Evolutionary conservation across 257 asterid species (phyloP).

Genomic region (Solanum clarkiae): DNA sequence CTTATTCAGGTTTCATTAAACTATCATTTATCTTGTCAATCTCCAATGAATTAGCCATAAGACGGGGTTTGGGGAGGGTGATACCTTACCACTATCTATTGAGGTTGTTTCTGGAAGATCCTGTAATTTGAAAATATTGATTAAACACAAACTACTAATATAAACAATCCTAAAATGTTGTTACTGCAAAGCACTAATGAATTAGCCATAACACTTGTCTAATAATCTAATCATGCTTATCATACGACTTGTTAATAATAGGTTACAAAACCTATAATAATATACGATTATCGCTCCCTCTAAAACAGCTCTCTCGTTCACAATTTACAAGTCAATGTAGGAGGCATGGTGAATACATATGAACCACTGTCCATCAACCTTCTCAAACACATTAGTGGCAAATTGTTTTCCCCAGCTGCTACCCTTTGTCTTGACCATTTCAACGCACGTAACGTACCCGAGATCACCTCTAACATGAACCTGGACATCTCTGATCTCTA

Average conservation of each 20-base stretch:
- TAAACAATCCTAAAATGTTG: neutral
- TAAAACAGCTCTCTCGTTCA: neutral
- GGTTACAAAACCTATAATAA: neutral
- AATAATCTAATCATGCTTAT: neutral
- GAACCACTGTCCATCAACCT: constrained; percentile 69
- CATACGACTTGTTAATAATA: neutral
- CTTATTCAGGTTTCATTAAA: neutral
- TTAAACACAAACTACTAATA: neutral
- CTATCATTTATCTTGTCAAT: neutral
- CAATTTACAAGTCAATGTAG: constrained; percentile 48
- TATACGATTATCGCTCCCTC: neutral
- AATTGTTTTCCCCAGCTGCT: constrained; percentile 95
- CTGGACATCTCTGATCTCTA: constrained; percentile 76
- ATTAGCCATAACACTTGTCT: neutral
- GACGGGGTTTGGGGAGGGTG: no score
- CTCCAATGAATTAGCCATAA: neutral
- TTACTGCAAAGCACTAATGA: neutral
- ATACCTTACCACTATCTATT: no score
- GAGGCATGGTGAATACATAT: constrained; percentile 91
- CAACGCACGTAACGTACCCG: constrained; percentile 80
- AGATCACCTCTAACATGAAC: constrained; percentile 64
- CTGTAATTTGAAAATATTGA: neutral
- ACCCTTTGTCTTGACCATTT: constrained; percentile 85
- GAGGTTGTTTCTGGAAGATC: no score
- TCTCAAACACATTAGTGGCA: constrained; percentile 80